phyloP scores from a whole-genome alignment of 1,139 yeast genomes.

The Magnusiomyces paraingens region DNA sequence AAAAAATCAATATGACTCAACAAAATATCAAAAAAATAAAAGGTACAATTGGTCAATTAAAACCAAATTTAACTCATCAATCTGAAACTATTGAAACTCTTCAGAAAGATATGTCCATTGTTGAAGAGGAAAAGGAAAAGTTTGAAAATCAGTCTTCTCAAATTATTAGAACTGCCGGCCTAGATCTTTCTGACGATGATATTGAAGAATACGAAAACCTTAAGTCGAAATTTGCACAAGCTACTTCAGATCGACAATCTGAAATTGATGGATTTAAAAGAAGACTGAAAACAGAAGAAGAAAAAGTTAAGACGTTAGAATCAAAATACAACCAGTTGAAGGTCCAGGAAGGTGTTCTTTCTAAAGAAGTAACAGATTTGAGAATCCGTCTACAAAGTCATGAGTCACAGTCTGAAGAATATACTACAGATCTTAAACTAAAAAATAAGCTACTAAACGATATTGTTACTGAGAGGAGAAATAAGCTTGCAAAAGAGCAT shows the following conservation, averaged over 20 bases:
- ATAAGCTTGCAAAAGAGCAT: constrained; percentile 43
- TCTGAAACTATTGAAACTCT: constrained; percentile 38
- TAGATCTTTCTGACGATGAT: constrained; percentile 44
- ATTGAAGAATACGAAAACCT: constrained; percentile 54
- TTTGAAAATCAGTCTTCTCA: constrained; percentile 41
- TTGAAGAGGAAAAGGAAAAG: constrained; percentile 38
- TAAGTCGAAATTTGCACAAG: constrained; percentile 44
- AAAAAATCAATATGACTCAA: constrained; percentile 45
- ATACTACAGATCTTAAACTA: constrained; percentile 22
- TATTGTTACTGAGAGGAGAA: constrained; percentile 43
- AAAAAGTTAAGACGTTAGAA: constrained; percentile 25
- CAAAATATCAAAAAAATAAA: constrained; percentile 45
- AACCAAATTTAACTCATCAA: constrained; percentile 51
- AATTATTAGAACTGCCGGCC: constrained; percentile 27
- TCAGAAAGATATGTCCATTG: constrained; percentile 45
- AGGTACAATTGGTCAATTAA: constrained; percentile 48
- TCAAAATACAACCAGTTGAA: constrained; percentile 26
- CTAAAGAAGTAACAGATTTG: constrained; percentile 33
- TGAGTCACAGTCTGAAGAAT: constrained; percentile 21
- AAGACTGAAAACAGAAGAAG: constrained; percentile 26
- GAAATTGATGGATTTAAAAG: constrained; percentile 25
- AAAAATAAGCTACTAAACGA: constrained; percentile 41
- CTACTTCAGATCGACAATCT: constrained; percentile 27
- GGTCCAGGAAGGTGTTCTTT: constrained; percentile 18
- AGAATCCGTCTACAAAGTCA: constrained; percentile 12